phyloP scores from a whole-genome alignment of 2,329 filamentous ascomycete species.

The Diaporthe citriasiana region DNA sequence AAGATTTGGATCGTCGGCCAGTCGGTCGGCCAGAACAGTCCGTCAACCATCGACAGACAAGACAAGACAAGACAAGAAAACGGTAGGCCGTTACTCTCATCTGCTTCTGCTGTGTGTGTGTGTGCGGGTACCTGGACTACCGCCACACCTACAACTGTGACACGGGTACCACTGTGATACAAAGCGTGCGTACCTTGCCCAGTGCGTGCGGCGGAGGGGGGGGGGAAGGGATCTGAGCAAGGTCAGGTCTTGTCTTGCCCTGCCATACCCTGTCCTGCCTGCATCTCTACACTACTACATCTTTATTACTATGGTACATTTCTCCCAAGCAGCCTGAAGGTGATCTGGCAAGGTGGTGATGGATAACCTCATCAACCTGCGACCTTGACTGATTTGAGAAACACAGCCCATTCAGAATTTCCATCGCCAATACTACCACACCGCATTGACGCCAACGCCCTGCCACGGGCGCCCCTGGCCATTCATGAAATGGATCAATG shows the following conservation, averaged over 20 bases:
- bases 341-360: neutral
- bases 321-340: too few species aligned
- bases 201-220: neutral
- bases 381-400: neutral
- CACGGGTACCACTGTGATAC: neutral
- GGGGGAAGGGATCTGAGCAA: neutral
- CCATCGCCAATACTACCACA: conserved; percentile 30
- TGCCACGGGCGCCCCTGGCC: conserved; percentile 30
- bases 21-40: conserved; percentile 20
- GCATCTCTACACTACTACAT: too few species aligned
- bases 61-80: neutral
- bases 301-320: too few species aligned
- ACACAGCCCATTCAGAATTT: neutral
- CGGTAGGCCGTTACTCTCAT: neutral
- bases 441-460: conserved; percentile 22
- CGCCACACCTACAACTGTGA: neutral
- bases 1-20: conserved; percentile 24
- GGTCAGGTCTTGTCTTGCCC: neutral
- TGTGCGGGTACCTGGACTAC: neutral
- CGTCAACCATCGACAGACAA: neutral
- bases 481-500: conserved; percentile 15
- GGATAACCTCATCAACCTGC: conserved; percentile 17
- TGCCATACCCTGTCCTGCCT: neutral
- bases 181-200: neutral
- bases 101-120: neutral